A percentile compares a stretch with the other conserved stretches of the same genome.
These are phyloP conservation scores for Aspergillus intermedius DNA, from an alignment of 2,329 filamentous ascomycete genomes.

Conservation along the genomic window DNA sequence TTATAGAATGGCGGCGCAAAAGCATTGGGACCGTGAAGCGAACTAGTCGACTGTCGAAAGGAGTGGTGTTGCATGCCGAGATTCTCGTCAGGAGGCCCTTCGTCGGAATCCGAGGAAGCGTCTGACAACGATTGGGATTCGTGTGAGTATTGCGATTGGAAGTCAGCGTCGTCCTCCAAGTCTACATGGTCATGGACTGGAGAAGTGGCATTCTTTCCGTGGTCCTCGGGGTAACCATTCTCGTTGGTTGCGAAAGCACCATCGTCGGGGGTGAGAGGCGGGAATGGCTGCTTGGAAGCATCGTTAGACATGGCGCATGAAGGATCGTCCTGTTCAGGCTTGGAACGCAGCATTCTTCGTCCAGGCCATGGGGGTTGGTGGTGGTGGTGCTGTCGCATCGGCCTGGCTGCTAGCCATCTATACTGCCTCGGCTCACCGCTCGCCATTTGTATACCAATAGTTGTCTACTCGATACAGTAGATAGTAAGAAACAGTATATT, in stretches of 20 bases:
- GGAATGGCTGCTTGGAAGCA: constrained; percentile 27
- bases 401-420: background rate
- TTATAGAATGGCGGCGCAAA: constrained; percentile 92
- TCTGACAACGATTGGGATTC: constrained; percentile 33
- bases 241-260: constrained; percentile 17
- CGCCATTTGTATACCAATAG: background rate
- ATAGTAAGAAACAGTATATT: background rate
- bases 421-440: constrained; percentile 12
- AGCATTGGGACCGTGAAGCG: constrained; percentile 37
- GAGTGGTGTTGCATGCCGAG: constrained; percentile 28
- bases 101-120: constrained; percentile 28
- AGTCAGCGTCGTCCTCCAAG: constrained; percentile 38
- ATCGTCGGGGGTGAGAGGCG: constrained; percentile 16
- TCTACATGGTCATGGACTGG: constrained; percentile 23
- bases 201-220: constrained; percentile 23
- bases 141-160: constrained; percentile 41
- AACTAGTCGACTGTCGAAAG: constrained; percentile 36
- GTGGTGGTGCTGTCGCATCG: background rate
- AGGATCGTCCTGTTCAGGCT: background rate
- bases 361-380: background rate
- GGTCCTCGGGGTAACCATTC: constrained; percentile 16
- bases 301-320: background rate
- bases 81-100: constrained; percentile 20
- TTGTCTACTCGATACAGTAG: background rate
- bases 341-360: background rate